These are phyloP conservation scores for Pichia norvegensis DNA, from an alignment of 1,139 yeast genomes.

Conservation along the genomic window DNA sequence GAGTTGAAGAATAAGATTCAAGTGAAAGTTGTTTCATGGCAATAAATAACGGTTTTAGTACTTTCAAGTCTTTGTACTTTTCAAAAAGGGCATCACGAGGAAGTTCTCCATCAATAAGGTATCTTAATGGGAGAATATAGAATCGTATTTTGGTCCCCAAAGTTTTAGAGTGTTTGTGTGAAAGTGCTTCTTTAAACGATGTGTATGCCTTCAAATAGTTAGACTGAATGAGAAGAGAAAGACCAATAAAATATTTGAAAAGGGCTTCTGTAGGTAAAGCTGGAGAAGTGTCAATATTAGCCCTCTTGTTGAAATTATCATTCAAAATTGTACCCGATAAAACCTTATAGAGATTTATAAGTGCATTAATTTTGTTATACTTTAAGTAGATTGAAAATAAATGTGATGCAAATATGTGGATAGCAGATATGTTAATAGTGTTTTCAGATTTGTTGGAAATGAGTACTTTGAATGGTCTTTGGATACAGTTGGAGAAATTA, in stretches of 20 bases:
- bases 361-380: conserved; percentile 64
- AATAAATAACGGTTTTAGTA: neutral
- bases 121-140: conserved; percentile 48
- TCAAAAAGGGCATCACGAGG: conserved; percentile 39
- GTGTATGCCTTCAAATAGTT: conserved; percentile 3
- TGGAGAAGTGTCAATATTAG: conserved; percentile 27
- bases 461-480: conserved; percentile 69
- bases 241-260: conserved; percentile 55
- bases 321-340: conserved; percentile 26
- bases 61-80: conserved; percentile 30
- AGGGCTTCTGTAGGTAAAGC: conserved; percentile 47
- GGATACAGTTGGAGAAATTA: conserved; percentile 57
- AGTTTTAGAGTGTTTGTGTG: conserved; percentile 30
- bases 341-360: conserved; percentile 72
- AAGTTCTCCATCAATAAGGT: conserved; percentile 35
- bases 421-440: conserved; percentile 57
- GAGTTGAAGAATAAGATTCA: conserved; percentile 39
- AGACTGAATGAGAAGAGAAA: conserved; percentile 2
- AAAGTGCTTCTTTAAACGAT: conserved; percentile 12
- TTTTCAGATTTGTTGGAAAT: conserved; percentile 66
- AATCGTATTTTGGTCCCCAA: conserved; percentile 32
- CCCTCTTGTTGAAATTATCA: conserved; percentile 19
- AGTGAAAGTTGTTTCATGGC: conserved; percentile 32
- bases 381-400: conserved; percentile 67
- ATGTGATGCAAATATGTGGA: conserved; percentile 58